Percentiles rank a stretch among this genome's conserved stretches.
phyloP scores from a whole-genome alignment of 2,329 filamentous ascomycete genomes.

The Phoma sp. region DNA sequence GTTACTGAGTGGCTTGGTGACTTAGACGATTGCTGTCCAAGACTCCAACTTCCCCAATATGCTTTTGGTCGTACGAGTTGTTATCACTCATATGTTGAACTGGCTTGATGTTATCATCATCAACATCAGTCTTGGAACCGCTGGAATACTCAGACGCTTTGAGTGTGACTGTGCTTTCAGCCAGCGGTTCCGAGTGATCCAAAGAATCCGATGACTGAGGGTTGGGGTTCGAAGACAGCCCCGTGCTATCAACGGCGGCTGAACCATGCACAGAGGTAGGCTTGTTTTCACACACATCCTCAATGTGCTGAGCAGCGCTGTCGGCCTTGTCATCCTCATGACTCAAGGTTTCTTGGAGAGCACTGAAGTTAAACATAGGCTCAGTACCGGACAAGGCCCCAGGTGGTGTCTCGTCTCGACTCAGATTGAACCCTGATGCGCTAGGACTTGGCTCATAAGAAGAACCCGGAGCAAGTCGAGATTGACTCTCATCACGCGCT shows the following conservation, averaged over 20 bases:
- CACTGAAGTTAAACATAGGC: conserved; percentile 90
- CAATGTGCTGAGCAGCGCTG: conserved; percentile 49
- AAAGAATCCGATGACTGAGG: neutral
- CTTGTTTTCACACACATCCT: conserved; percentile 35
- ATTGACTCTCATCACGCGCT: conserved; percentile 31
- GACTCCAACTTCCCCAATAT: conserved; percentile 42
- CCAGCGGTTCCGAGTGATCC: conserved; percentile 7
- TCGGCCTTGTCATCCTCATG: conserved; percentile 56
- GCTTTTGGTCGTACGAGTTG: conserved; percentile 40
- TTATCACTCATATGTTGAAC: conserved; percentile 28
- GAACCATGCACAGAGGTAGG: neutral
- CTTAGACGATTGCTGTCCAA: conserved; percentile 25
- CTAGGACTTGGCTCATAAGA: conserved; percentile 58
- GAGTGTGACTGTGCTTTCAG: conserved; percentile 37
- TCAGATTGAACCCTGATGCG: conserved; percentile 58
- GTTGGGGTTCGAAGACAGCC: neutral
- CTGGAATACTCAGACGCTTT: conserved; percentile 25
- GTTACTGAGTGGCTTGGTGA: conserved; percentile 43
- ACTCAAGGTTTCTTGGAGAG: conserved; percentile 82
- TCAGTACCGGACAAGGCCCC: conserved; percentile 63
- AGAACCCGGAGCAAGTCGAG: conserved; percentile 49
- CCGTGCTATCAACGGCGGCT: conserved; percentile 1
- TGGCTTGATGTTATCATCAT: conserved; percentile 36
- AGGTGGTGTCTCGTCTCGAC: conserved; percentile 36
- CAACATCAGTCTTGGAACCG: conserved; percentile 16